These are phyloP conservation scores for Neurospora discreta DNA, from an alignment of 495 filamentous ascomycete genomes.

Conservation along the genomic window DNA sequence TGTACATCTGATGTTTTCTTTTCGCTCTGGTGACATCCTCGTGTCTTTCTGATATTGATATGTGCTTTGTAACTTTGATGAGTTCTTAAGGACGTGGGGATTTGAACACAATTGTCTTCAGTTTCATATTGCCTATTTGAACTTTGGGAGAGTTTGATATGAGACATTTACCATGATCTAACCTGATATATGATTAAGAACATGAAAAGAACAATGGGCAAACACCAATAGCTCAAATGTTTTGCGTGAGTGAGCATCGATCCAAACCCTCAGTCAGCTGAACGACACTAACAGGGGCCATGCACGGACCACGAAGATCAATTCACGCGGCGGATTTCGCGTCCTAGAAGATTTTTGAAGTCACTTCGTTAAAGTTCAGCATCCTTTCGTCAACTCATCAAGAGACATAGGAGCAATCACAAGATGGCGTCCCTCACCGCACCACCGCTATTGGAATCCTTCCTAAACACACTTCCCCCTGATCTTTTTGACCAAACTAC, in stretches of 20 bases:
- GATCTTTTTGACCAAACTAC: slow-evolving; percentile 45
- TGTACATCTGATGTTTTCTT: not conserved
- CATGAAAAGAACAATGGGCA: not conserved
- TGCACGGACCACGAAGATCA: not conserved
- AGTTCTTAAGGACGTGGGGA: too few relatives aligned
- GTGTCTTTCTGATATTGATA: too few relatives aligned
- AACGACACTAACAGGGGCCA: not conserved
- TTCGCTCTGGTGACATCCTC: not conserved
- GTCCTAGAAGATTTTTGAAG: not conserved
- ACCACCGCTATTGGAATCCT: not conserved
- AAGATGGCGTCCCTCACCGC: slow-evolving; percentile 12
- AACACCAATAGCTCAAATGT: not conserved
- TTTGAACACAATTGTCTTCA: not conserved
- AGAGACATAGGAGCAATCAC: not conserved
- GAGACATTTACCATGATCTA: too few relatives aligned
- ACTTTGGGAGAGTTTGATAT: not conserved
- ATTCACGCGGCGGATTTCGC: not conserved
- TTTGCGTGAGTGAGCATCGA: not conserved
- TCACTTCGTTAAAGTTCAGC: not conserved
- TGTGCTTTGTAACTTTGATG: not conserved
- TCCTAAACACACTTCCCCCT: slow-evolving; percentile 16
- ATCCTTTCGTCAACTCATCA: not conserved
- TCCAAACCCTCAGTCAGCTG: not conserved
- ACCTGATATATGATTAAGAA: not conserved
- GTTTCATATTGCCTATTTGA: not conserved